Conservation (phyloP, 148 eudicot genomes). For the Polygonum maritimum region DNA sequence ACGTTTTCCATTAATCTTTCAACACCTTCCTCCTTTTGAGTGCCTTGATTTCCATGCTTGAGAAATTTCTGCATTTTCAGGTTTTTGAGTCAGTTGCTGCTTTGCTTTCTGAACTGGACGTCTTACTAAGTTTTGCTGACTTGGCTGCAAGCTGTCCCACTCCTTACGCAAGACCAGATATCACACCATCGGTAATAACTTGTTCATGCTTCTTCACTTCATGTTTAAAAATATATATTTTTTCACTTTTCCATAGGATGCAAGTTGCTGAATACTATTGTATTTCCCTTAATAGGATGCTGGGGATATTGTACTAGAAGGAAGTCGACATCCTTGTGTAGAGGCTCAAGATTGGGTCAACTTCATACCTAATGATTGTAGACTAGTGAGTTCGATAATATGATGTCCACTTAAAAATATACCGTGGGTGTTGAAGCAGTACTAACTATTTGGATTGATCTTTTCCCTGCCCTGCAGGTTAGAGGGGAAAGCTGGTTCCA, state of each 20-base stretch:
- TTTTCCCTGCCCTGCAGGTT: conserved; percentile 32
- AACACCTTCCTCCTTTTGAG: conserved; percentile 10
- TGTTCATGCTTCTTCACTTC: neutral
- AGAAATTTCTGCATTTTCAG: conserved; percentile 32
- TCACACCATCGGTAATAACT: conserved; percentile 64
- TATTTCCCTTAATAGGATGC: conserved; percentile 23
- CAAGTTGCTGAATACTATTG: neutral
- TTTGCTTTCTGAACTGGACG: conserved; percentile 82
- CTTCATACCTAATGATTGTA: conserved; percentile 95
- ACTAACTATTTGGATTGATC: conserved; percentile 7
- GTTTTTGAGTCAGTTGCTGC: conserved; percentile 67
- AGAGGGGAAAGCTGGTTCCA: conserved; percentile 95
- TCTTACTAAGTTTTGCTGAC: conserved; percentile 93
- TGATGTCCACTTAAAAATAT: neutral
- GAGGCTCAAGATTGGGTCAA: conserved; percentile 99
- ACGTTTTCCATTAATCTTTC: neutral
- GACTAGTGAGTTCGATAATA: conserved; percentile 56
- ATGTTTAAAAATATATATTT: neutral
- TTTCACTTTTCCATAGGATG: neutral
- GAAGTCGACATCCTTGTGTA: conserved; percentile 97
- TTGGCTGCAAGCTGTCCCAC: conserved; percentile 85
- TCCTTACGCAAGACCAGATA: conserved; percentile 78
- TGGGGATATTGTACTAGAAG: conserved; percentile 90
- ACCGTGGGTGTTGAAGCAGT: neutral
- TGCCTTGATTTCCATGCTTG: conserved; percentile 8